These are phyloP conservation scores for Epichloe brachyelytri DNA, from an alignment of 2,329 filamentous ascomycete genomes.

Conservation along the genomic window DNA sequence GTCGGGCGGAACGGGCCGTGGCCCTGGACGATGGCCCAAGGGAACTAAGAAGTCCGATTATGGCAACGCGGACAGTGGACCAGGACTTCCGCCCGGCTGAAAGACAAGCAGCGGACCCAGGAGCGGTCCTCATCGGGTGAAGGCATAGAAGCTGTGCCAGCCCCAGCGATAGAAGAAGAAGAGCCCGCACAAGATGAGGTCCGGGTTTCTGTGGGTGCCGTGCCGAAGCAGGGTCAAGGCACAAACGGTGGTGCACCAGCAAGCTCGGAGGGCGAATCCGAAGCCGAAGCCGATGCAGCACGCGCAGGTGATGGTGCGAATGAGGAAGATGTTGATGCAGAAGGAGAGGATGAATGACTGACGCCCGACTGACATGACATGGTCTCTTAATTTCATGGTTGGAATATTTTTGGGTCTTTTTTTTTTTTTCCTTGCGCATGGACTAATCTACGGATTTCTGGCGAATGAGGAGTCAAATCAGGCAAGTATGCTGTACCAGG, in stretches of 20 bases:
- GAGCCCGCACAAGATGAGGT: conserved; percentile 21
- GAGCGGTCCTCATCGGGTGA: conserved; percentile 8
- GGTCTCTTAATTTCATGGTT: neutral
- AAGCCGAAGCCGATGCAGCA: conserved; percentile 1
- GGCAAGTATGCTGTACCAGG: neutral
- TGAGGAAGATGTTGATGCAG: neutral
- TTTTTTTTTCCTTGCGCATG: neutral
- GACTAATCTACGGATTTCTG: neutral
- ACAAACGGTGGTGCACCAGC: conserved; percentile 9
- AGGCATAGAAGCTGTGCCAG: conserved; percentile 6
- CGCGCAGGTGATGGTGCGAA: neutral
- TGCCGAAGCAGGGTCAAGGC: conserved; percentile 6
- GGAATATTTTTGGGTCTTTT: neutral
- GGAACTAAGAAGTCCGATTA: conserved; percentile 57
- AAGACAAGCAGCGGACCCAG: conserved; percentile 17
- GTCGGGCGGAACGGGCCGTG: conserved; percentile 49
- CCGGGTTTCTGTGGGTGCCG: conserved; percentile 18
- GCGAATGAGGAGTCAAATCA: neutral
- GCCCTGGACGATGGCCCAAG: conserved; percentile 54
- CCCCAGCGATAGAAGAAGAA: conserved; percentile 11
- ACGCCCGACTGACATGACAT: neutral
- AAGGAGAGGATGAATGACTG: conserved; percentile 1
- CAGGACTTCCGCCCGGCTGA: conserved; percentile 47
- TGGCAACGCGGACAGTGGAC: conserved; percentile 51
- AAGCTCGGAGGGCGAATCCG: neutral